phyloP scores from a whole-genome alignment of 352 stramenopile species.

The Thalassiosira livingstoniorum region DNA sequence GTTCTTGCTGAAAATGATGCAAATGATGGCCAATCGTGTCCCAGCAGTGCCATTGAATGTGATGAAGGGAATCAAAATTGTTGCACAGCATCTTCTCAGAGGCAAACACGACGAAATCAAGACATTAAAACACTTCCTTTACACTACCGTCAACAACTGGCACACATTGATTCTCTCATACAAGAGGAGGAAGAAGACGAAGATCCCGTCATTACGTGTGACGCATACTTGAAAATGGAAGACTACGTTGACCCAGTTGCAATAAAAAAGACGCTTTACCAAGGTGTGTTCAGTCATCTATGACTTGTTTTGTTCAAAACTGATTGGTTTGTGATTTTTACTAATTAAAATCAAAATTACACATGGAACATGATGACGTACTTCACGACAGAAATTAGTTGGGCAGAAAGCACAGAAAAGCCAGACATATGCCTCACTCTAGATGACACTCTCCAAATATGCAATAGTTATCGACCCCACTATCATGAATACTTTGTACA shows the following conservation, averaged over 20 bases:
- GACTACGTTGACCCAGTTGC: conserved; percentile 22
- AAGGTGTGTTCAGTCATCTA: conserved; percentile 1
- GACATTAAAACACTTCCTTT: background rate
- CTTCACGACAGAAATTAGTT: conserved; percentile 11
- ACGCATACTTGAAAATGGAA: conserved; percentile 23
- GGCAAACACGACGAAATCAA: background rate
- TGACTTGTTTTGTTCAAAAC: background rate
- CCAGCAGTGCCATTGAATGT: background rate
- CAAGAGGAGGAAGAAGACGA: conserved; percentile 2
- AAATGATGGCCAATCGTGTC: background rate
- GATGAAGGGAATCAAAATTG: background rate
- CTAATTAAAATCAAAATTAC: background rate
- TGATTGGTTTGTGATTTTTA: background rate
- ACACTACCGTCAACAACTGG: conserved; percentile 1
- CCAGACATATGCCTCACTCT: conserved; percentile 22
- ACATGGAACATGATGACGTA: background rate
- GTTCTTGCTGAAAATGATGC: background rate
- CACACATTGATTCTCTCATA: background rate
- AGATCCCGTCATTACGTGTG: conserved; percentile 21
- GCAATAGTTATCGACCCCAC: conserved; percentile 52
- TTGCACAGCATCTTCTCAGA: background rate
- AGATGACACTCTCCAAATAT: conserved; percentile 34
- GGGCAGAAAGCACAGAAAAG: conserved; percentile 18
- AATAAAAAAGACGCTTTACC: conserved; percentile 2
- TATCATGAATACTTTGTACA: conserved; percentile 60